Base-by-base conservation (phyloP, 2,329 filamentous ascomycete species). In the Torrubiellomyces zombiae region DNA sequence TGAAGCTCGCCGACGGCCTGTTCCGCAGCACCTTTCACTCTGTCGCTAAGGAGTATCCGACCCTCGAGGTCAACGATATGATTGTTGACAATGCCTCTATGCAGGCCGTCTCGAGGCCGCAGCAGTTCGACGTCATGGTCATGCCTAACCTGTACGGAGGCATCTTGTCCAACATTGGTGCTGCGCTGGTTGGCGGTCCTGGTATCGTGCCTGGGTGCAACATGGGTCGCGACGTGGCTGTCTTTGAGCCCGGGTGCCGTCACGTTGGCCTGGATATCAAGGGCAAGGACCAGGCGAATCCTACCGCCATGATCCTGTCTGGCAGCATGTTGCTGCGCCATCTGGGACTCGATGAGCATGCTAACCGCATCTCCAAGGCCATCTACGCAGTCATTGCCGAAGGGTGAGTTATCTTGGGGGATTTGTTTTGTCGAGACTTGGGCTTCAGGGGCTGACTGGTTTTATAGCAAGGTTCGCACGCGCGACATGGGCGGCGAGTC, bases 31-130 rank as follows among this genome's bases (percentile, higher is more conserved):
- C 89, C 41, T 91, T 95, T 69, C 82, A 92, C 65, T 68, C 75
- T 47, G 75, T 89, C 40, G 80, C 83, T 39, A 79, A 91, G 64
- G 82, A 93, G 55, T 98, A 89, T 64, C 86, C 89, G 32, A 91
- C 81, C 35, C 68, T 98, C 43, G 80, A 94, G 66, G 77, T 76
- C 51, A 91, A 91, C 66, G 89, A 98, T 63, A 94, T 98, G 86
- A 98, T 98, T 56, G 89, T 98, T 58, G 89, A 98, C 64, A 98
- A 98, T 59, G 89, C 89, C 47, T 92, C 81, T 48, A 98, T 98
- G 89, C 89, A 98, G 67, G 91, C 83, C 51, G 89, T 98, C 42
- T 85, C 81, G 40, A 70, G 73, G 39, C 89, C 89, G 34, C 89
- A 95, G 63, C 89, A 98, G 60, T 98, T 98, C 52, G 89, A 98